Base-by-base conservation (phyloP, 2,329 filamentous ascomycete species). In the Aureobasidium sp. region DNA sequence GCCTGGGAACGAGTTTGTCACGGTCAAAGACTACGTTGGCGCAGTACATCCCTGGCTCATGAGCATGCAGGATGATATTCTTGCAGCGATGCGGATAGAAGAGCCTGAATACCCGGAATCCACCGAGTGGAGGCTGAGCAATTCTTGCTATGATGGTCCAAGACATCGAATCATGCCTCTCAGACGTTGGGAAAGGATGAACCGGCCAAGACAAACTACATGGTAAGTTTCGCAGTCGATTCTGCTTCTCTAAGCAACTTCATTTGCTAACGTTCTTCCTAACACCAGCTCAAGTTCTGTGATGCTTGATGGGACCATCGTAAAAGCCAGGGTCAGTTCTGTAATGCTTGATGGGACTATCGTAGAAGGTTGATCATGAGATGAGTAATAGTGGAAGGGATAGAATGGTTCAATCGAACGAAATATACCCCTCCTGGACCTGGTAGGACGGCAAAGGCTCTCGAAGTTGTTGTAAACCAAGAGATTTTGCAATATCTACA, bases 1-100 rank as follows among this genome's bases (percentile, higher is more conserved):
- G 34, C 34, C 21, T 41, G 34, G 25, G 3, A 53, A 53, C 21
- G 34, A 53, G 29, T 53, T 53, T 10, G 49, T 53, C 1, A 53
- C 49, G 13, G 34, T 53, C 34, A 53, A 53, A 14, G 49, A 53
- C 36, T 53, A 53, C 49, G 49, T 53, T 9, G 34, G 49, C 25
- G 49, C 49, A 5, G 49, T 53, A 16, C 49, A 53, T 36, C 21
- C 49, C 13, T 53, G 49, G 49, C 49, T 53, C 11, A 53, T 53
- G 49, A 53, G 49, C 21, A 53, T 53, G 49, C 34, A 41, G 10
- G 49, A 53, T 53, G 49, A 53, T 30, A 53, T 53, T n/a, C 49
- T 53, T 16, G 49, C 49, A n/a, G 34, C 49, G 27, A 53, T 53
- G 49, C 49, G 34, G 13, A 25, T 27, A 53, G 21, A 21, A 41